These are phyloP conservation scores for Vachellia collinsii DNA, from an alignment of 306 rosid species.

Conservation along the genomic window DNA sequence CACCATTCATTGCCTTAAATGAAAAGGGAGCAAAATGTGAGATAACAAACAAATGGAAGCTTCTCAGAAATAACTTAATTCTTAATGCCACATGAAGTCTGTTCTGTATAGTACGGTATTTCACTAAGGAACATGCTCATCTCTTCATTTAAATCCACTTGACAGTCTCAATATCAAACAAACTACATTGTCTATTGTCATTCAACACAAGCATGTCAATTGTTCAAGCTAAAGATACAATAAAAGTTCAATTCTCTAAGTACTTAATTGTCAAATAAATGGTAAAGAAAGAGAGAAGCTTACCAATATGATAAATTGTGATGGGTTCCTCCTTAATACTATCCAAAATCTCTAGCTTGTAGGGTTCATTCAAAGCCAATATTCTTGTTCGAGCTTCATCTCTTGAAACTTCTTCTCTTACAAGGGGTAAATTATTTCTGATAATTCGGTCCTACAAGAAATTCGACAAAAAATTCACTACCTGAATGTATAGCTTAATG, in stretches of 20 bases:
- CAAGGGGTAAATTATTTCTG: constrained; percentile 78
- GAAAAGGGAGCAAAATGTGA: constrained; percentile 29
- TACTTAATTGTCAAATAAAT: background rate
- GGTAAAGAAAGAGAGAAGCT: constrained; percentile 37
- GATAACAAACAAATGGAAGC: constrained; percentile 27
- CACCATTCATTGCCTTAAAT: constrained; percentile 87
- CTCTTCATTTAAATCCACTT: constrained; percentile 39
- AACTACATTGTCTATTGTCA: constrained; percentile 41
- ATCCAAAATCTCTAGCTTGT: constrained; percentile 93
- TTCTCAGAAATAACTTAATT: constrained; percentile 27
- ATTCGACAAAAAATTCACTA: constrained; percentile 31
- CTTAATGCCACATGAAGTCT: constrained; percentile 35
- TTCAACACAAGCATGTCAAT: constrained; percentile 42
- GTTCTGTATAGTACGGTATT: constrained; percentile 37
- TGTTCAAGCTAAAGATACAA: constrained; percentile 40
- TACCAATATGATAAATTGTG: constrained; percentile 94
- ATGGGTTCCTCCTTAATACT: constrained; percentile 87
- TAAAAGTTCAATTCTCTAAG: background rate
- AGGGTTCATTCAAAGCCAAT: constrained; percentile 78
- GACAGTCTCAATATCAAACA: constrained; percentile 42
- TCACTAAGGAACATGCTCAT: constrained; percentile 34
- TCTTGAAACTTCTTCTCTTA: constrained; percentile 93
- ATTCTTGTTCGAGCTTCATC: constrained; percentile 89
- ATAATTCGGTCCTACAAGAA: constrained; percentile 80
- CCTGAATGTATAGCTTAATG: constrained; percentile 34